These are phyloP conservation scores for Rhizoclosmatium globosum DNA, from an alignment of 192 early-diverging fungal genomes.

Conservation along the genomic window DNA sequence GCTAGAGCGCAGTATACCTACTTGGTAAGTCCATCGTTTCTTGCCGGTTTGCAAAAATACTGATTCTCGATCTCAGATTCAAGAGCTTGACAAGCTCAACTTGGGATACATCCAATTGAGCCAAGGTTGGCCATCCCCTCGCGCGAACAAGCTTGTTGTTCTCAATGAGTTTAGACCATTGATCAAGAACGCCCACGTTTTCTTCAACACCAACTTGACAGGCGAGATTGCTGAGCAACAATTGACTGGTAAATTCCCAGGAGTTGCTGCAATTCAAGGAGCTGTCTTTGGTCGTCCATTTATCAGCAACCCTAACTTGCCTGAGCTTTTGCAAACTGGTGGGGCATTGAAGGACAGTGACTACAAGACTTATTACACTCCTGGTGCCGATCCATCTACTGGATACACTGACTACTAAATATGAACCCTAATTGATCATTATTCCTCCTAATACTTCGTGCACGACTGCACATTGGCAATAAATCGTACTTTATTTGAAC, in stretches of 20 bases:
- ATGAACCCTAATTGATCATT: too few species aligned
- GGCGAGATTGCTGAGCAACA: conserved; percentile 5
- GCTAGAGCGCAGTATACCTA: conserved; percentile 34
- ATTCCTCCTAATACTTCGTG: too few species aligned
- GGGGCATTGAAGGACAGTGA: conserved; percentile 5
- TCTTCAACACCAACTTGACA: conserved; percentile 4
- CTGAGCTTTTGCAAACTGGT: conserved; percentile 1
- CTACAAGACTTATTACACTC: conserved; percentile 3
- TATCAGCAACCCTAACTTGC: conserved; percentile 23
- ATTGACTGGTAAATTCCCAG: not conserved
- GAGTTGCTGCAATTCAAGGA: conserved; percentile 12
- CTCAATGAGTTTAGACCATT: conserved; percentile 11
- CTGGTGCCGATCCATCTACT: not conserved
- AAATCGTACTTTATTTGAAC: too few species aligned
- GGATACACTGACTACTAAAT: conserved; percentile 18
- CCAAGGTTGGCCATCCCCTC: not conserved
- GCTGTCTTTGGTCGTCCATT: conserved; percentile 20
- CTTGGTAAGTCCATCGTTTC: conserved; percentile 24
- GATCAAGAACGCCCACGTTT: conserved; percentile 20
- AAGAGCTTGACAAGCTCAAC: conserved; percentile 31
- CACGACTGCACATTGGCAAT: too few species aligned
- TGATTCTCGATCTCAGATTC: not conserved
- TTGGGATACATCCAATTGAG: conserved; percentile 29
- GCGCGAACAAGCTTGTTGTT: conserved; percentile 16
- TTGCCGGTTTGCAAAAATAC: not conserved